Conservation (phyloP, 2,329 filamentous ascomycete species). For the Aphanoascus verrucosus region DNA sequence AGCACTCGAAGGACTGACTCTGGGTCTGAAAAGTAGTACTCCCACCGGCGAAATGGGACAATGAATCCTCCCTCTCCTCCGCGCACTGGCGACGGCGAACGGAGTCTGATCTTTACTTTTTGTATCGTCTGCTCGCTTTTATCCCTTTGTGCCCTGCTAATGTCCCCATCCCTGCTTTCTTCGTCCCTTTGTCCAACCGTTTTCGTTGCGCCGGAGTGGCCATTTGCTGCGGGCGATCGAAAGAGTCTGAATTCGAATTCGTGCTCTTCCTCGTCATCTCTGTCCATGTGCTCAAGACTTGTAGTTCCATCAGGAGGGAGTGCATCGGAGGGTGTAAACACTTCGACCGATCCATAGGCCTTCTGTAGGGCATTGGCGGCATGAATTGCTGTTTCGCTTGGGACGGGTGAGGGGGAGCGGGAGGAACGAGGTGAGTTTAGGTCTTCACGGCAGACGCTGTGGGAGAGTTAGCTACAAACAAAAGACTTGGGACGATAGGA, state of each 20-base stretch:
- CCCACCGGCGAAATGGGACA: constrained; percentile 34
- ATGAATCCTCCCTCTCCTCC: constrained; percentile 29
- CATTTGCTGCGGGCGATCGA: constrained; percentile 18
- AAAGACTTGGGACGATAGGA: background rate
- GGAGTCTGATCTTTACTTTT: constrained; percentile 32
- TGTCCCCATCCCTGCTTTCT: background rate
- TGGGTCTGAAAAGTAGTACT: constrained; percentile 33
- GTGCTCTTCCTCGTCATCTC: constrained; percentile 30
- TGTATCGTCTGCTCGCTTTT: constrained; percentile 20
- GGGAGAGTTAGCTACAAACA: background rate
- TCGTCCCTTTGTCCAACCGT: background rate
- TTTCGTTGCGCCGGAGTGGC: background rate
- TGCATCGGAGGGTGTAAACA: constrained; percentile 2
- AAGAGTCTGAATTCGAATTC: constrained; percentile 38
- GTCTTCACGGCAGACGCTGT: constrained; percentile 17
- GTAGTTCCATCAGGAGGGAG: background rate
- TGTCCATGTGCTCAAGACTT: constrained; percentile 5
- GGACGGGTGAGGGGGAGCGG: constrained; percentile 12
- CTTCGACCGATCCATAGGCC: constrained; percentile 13
- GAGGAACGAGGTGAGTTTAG: constrained; percentile 13
- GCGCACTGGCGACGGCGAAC: constrained; percentile 24
- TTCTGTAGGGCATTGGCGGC: constrained; percentile 12
- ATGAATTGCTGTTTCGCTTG: constrained; percentile 13
- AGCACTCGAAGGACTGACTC: constrained; percentile 16
- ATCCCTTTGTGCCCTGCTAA: background rate